phyloP scores from a whole-genome alignment of 768 basidiomycete genomes.

The Lactarius sanguifluus region DNA sequence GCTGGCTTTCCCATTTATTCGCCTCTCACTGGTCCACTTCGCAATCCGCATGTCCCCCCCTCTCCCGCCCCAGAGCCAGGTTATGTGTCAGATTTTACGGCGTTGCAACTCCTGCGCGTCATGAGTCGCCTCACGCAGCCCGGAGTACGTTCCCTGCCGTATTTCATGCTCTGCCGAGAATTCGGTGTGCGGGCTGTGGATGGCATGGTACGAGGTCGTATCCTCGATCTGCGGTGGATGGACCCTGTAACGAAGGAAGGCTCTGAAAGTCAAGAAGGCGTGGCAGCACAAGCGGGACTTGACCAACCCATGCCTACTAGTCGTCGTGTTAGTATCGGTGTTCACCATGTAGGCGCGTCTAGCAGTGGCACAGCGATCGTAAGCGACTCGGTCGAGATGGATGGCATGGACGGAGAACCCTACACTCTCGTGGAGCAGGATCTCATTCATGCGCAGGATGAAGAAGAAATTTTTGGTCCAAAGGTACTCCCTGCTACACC shows the following conservation, averaged over 20 bases:
- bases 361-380: conserved; percentile 31
- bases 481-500: conserved; percentile 75
- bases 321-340: conserved; percentile 29
- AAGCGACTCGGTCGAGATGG: conserved; percentile 34
- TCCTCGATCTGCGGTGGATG: conserved; percentile 77
- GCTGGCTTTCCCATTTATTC: conserved; percentile 42
- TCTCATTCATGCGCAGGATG: conserved; percentile 41
- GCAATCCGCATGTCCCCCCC: conserved; percentile 31
- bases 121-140: conserved; percentile 75
- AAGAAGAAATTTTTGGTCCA: conserved; percentile 64
- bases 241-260: conserved; percentile 62
- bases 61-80: conserved; percentile 39
- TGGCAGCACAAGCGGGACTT: conserved; percentile 30
- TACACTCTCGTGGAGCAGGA: conserved; percentile 44
- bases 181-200: conserved; percentile 83
- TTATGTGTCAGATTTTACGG: conserved; percentile 67
- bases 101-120: conserved; percentile 76
- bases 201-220: conserved; percentile 77
- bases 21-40: conserved; percentile 34
- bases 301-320: conserved; percentile 31
- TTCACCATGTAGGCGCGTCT: conserved; percentile 29
- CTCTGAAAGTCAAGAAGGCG: conserved; percentile 35
- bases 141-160: conserved; percentile 63
- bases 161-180: conserved; percentile 80
- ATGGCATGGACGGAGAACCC: conserved; percentile 42